Percentiles rank a stretch among this genome's conserved stretches.
Evolutionary conservation across 164 flowering plant genomes (phyloP).

Genomic region (Echeveria elegans): DNA sequence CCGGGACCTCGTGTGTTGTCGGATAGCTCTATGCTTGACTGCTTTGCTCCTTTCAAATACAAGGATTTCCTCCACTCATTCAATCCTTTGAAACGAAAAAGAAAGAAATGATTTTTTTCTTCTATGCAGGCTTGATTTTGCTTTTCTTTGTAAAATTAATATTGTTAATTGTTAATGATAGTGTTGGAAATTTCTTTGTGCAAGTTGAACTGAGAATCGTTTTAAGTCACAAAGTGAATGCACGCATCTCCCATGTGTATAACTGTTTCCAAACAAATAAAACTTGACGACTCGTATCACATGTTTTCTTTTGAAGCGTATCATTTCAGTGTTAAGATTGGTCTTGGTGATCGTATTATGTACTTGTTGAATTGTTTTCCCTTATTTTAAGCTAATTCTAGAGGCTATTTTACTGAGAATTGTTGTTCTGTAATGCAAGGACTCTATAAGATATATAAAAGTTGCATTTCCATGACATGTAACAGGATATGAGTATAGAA

Average conservation of each 20-base stretch:
- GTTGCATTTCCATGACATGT: background rate
- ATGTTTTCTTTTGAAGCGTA: background rate
- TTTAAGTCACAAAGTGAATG: background rate
- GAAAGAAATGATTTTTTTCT: background rate
- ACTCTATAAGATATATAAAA: background rate
- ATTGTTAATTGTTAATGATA: background rate
- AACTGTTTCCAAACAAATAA: background rate
- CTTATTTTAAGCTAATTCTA: background rate
- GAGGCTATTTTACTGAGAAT: background rate
- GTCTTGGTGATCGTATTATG: background rate
- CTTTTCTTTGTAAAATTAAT: background rate
- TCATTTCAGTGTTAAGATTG: background rate
- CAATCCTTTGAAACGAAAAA: background rate
- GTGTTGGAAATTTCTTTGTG: background rate
- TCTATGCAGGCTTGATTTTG: background rate
- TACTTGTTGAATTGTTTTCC: background rate
- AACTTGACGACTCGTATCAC: too few species aligned
- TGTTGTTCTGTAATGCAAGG: background rate
- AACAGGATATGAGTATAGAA: background rate
- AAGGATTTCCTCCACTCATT: background rate
- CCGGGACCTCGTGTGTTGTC: too few species aligned
- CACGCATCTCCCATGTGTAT: background rate
- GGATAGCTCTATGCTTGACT: background rate
- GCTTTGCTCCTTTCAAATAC: background rate
- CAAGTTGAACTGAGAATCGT: background rate